A percentile compares a stretch with the other conserved stretches of the same genome.
phyloP scores from a whole-genome alignment of 2,329 filamentous ascomycete species.

The Fusarium sarcochroum region DNA sequence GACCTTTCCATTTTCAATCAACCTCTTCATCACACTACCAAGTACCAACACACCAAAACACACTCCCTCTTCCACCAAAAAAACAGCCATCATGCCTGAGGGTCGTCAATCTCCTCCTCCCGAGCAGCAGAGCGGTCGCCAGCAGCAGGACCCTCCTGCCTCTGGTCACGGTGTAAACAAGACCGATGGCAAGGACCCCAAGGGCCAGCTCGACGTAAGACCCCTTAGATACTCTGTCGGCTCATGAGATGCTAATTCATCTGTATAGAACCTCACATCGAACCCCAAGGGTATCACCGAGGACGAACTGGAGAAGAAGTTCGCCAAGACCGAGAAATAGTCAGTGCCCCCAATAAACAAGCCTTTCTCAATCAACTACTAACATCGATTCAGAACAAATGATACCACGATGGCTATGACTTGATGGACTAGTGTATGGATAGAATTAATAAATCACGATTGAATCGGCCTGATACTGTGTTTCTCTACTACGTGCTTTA shows the following conservation, averaged over 20 bases:
- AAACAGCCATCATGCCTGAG: constrained; percentile 72
- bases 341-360: neutral
- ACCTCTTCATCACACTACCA: neutral
- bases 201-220: constrained; percentile 66
- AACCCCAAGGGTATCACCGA: constrained; percentile 78
- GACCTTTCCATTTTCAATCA: constrained; percentile 12
- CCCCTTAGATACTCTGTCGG: neutral
- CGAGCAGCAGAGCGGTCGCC: constrained; percentile 74
- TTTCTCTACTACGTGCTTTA: too few species aligned
- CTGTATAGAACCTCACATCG: constrained; percentile 64
- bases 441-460: constrained; percentile 30
- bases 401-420: constrained; percentile 13
- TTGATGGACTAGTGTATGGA: constrained; percentile 21
- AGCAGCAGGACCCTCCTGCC: constrained; percentile 72
- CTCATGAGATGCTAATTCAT: constrained; percentile 1
- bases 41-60: neutral
- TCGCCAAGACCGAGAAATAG: constrained; percentile 62
- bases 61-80: constrained; percentile 9
- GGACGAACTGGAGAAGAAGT: constrained; percentile 72
- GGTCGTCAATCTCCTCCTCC: constrained; percentile 85
- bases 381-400: constrained; percentile 1
- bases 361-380: neutral
- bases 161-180: constrained; percentile 71
- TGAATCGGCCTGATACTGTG: neutral
- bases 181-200: constrained; percentile 60